phyloP scores from a whole-genome alignment of 192 early-diverging fungal species.

The Spizellomyces punctatus region DNA sequence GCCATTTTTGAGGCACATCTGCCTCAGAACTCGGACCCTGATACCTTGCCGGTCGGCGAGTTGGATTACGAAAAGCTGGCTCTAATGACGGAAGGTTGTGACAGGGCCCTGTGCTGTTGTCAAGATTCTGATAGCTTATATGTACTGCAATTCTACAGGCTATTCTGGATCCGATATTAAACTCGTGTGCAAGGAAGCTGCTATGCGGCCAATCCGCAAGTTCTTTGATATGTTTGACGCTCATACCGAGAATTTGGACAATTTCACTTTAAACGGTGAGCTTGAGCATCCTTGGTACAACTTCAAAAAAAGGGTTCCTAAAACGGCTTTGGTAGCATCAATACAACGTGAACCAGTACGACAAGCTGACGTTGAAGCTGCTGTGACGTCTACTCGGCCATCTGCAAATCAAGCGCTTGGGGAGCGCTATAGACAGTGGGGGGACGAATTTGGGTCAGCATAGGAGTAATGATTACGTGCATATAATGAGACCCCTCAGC shows the following conservation, averaged over 20 bases:
- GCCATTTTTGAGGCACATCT: constrained; percentile 48
- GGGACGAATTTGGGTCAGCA: constrained; percentile 37
- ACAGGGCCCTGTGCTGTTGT: background rate
- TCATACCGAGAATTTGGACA: background rate
- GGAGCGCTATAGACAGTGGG: constrained; percentile 39
- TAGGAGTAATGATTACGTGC: background rate
- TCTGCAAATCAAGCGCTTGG: constrained; percentile 24
- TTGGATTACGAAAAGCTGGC: constrained; percentile 49
- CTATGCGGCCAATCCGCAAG: constrained; percentile 54
- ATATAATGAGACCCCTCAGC: too few relatives aligned
- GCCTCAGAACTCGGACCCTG: constrained; percentile 14
- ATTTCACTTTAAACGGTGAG: background rate
- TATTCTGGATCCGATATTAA: constrained; percentile 62
- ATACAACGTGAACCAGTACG: constrained; percentile 23
- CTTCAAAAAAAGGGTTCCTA: background rate
- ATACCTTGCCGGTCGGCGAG: constrained; percentile 14
- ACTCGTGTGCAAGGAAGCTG: constrained; percentile 58
- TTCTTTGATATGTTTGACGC: constrained; percentile 52
- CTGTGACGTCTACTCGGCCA: constrained; percentile 35
- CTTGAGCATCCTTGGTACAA: background rate
- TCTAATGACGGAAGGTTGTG: constrained; percentile 38
- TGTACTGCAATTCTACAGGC: constrained; percentile 18
- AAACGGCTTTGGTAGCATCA: background rate
- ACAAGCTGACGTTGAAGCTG: constrained; percentile 33
- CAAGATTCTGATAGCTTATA: background rate